Conservation (phyloP, 169 alveolate genomes). For the Plasmodium vivax region DNA sequence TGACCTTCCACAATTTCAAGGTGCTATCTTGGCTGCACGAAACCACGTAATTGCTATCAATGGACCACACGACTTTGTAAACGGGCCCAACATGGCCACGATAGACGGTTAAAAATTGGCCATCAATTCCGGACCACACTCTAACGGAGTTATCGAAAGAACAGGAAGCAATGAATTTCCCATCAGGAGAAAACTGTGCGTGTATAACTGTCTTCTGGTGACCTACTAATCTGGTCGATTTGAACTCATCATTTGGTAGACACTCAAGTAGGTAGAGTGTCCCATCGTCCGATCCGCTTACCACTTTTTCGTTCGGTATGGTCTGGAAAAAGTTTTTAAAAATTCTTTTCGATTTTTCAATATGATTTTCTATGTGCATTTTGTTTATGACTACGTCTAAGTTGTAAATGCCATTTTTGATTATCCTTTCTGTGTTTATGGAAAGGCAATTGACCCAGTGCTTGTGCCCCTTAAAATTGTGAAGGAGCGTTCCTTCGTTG, state of each 20-base stretch:
- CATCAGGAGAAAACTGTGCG: slow-evolving; percentile 97
- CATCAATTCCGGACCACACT: slow-evolving; percentile 92
- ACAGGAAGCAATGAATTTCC: slow-evolving; percentile 97
- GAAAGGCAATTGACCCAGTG: slow-evolving; percentile 99
- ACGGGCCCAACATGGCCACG: slow-evolving; percentile 99
- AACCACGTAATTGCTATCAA: slow-evolving; percentile 95
- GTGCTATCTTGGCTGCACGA: slow-evolving; percentile 97
- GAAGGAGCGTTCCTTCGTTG: slow-evolving; percentile 79
- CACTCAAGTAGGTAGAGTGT: slow-evolving; percentile 95
- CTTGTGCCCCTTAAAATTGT: slow-evolving; percentile 94
- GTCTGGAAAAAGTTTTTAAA: slow-evolving; percentile 69
- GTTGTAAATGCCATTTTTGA: slow-evolving; percentile 93
- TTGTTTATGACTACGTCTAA: slow-evolving; percentile 69
- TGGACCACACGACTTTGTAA: slow-evolving; percentile 97
- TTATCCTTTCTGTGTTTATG: slow-evolving; percentile 92
- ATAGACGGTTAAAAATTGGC: slow-evolving; percentile 92
- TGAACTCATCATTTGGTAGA: slow-evolving; percentile 85
- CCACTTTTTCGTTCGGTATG: slow-evolving; percentile 94
- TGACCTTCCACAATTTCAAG: slow-evolving; percentile 95
- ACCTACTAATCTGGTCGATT: slow-evolving; percentile 95
- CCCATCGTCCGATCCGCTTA: slow-evolving; percentile 98
- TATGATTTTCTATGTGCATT: slow-evolving; percentile 80
- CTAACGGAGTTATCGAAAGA: slow-evolving; percentile 95
- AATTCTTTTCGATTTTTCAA: slow-evolving; percentile 76
- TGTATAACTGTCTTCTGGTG: slow-evolving; percentile 97